Base-by-base conservation (phyloP, 148 eudicot species). In the Nyssa sinensis region DNA sequence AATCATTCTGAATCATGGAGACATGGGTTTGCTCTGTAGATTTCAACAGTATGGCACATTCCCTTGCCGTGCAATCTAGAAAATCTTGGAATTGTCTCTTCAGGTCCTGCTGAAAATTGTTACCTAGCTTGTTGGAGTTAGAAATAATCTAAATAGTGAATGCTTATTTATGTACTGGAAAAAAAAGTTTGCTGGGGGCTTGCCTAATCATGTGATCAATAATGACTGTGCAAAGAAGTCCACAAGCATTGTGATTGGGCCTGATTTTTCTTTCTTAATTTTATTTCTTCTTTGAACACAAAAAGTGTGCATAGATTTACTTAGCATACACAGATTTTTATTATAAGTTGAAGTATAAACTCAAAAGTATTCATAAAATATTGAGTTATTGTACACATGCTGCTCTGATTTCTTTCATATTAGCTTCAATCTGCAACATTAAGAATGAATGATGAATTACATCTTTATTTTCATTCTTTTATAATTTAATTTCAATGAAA, bases 401-500 rank as follows among this genome's bases (percentile, higher is more conserved):
- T 4, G 21, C 1, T 37, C 19, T 69, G 14, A 1, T 69, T 37
- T 71, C 58, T 39, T 25, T 57, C 63, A 27, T 25, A 9, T 25
- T 71, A 29, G 55, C 37, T 59, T 71, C 34, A 55, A 30, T 57
- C 31, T 24, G 39, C 49, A 71, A 59, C 3, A 1, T 35, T 37
- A 16, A 71, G 66, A 30, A 41, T 59, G 30, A 1, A 34, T 62
- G 5, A 5, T 2, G 2, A 5, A 37, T n/a, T 51, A 27, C 19
- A 25, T 64, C 12, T 75, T 7, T 12, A 7, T 61, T 64, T 64
- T 69, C 29, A 14, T 33, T 72, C 3, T 29, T 74, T 30, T n/a
- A 3, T 77, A 11, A 12, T 67, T 61, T 30, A n/a, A 23, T 16
- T 61, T 39, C 66, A 65, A 57, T 27, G 33, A 62, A 71, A 73